Evolutionary conservation across 257 asterid genomes (phyloP).

Genomic region (Jacaranda copaia): DNA sequence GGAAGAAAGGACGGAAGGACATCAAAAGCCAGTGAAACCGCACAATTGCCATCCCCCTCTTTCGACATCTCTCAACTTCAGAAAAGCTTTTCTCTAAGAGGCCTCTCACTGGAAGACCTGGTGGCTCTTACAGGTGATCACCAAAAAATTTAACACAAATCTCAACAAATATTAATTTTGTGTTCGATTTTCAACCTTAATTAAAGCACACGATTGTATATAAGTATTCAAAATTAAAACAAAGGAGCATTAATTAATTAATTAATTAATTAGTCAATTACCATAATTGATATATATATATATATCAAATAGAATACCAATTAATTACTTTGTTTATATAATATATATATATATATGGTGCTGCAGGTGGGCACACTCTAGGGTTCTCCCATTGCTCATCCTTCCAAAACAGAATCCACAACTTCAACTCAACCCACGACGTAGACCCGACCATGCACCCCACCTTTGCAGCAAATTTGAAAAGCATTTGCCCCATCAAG

Average conservation of each 20-base stretch:
- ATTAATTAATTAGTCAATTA: too few relatives aligned
- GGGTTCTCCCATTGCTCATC: conserved; percentile 91
- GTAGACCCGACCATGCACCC: conserved; percentile 74
- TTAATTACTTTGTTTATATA: too few relatives aligned
- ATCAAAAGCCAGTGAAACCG: conserved; percentile 75
- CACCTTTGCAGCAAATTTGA: conserved; percentile 60
- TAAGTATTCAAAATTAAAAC: neutral
- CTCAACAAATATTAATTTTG: too few relatives aligned
- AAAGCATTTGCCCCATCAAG: conserved; percentile 58
- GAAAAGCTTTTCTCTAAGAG: conserved; percentile 66
- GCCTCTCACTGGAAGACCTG: conserved; percentile 64
- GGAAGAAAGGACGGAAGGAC: conserved; percentile 84
- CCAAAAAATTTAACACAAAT: neutral
- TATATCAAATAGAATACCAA: too few relatives aligned
- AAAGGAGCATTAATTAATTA: too few relatives aligned
- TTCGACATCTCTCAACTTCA: conserved; percentile 68
- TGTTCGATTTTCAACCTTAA: too few relatives aligned
- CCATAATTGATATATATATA: too few relatives aligned
- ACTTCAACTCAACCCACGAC: conserved; percentile 76
- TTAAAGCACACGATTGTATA: too few relatives aligned
- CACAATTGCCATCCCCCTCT: conserved; percentile 66
- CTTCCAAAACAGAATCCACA: conserved; percentile 61
- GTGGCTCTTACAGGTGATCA: conserved; percentile 74
- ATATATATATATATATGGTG: too few relatives aligned
- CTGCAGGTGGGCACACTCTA: conserved; percentile 81